Evolutionary conservation across 306 rosid species (phyloP), one percentile per base, ranked within the genome.

Genomic region (Fragaria nilgerrensis): DNA sequence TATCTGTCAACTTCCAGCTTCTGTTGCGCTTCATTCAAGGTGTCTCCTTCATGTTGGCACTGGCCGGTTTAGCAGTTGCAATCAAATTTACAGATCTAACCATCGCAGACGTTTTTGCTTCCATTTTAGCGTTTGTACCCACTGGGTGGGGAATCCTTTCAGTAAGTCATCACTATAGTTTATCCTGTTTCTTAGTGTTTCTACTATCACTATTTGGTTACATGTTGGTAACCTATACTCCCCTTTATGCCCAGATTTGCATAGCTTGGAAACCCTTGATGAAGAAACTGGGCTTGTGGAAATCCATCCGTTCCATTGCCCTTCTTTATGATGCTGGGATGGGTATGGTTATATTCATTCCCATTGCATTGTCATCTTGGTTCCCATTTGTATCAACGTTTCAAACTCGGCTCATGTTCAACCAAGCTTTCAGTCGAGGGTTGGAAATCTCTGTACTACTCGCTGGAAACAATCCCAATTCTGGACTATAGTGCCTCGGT

Each of bases 121-220:
- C 80, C 77, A 85, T 92, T 75, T 83, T 95, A 76, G 99, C 94
- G 23, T 95, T 95, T 82, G 34, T 95, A 78, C 96, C 98, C 20
- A 92, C 99, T 5, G 98, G 99, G 78, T 92, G 99, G 99, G 97
- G 94, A 86, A 77, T 95, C 76, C 87, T 95, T 27, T 92, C 90
- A 7, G 99, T 91, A 84, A 88, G 98, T 89, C 85, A 37, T 68
- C 65, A 16, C n/a, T 72, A 12, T 55, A n/a, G 45, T 43, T 41
- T 47, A 55, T 10, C 68, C 44, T 36, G 48, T 45, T 34, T 55
- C 37, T 32, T 70, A 5, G 41, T 61, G 29, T 4, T 36, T 19
- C 49, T 2, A 3, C 23, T 10, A 14, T 69, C 55, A 36, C 49
- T 16, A 37, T 37, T n/a, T 36, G 47, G 70, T 20, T 66, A 66